phyloP scores from a whole-genome alignment of 2,329 filamentous ascomycete genomes.

The Trichoderma sp. region DNA sequence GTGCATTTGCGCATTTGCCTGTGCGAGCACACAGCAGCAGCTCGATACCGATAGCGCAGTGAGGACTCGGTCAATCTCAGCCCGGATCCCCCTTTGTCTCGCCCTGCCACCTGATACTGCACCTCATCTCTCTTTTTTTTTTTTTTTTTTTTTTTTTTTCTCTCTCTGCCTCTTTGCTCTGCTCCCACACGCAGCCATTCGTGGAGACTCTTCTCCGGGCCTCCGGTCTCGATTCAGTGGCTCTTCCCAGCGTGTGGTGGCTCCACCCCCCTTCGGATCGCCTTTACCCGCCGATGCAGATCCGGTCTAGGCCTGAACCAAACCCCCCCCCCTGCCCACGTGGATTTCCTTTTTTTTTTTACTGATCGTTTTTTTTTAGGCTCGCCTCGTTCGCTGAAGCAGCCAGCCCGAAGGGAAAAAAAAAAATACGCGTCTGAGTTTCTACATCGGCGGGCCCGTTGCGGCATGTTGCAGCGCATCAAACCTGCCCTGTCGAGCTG shows the following conservation, averaged over 20 bases:
- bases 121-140: background rate
- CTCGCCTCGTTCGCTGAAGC: background rate
- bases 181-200: background rate
- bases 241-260: background rate
- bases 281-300: slow-evolving; percentile 16
- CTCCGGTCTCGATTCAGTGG: background rate
- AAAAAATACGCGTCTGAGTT: background rate
- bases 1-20: background rate
- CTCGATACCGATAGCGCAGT: background rate
- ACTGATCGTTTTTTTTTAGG: background rate
- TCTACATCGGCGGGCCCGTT: slow-evolving; percentile 5
- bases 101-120: background rate
- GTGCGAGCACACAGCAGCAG: background rate
- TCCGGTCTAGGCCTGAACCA: slow-evolving; percentile 10
- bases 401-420: background rate
- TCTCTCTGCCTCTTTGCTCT: background rate
- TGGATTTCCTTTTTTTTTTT: background rate
- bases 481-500: background rate
- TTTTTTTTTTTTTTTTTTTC: too few relatives aligned
- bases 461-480: background rate
- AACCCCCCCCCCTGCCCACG: background rate
- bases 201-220: slow-evolving; percentile 1
- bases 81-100: background rate
- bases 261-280: slow-evolving; percentile 12
- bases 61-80: background rate